phyloP scores from a whole-genome alignment of 1,284 basidiomycete species.

The Rhizoctonia solani region DNA sequence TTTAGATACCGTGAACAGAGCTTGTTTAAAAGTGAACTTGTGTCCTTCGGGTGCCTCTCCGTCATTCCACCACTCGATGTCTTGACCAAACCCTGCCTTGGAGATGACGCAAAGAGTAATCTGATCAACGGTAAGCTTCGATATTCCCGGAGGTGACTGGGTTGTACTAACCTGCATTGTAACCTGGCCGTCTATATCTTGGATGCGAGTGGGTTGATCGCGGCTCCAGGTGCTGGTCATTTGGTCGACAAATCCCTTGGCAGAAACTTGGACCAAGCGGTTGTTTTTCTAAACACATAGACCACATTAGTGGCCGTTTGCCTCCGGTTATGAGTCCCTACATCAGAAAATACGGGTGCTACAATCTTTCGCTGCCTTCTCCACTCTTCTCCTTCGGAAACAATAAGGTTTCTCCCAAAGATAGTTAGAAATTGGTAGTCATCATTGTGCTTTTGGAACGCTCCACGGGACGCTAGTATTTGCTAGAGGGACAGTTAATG shows the following conservation, averaged over 20 bases:
- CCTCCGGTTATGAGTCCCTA: background rate
- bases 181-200: background rate
- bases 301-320: background rate
- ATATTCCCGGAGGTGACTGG: background rate
- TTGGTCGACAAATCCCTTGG: background rate
- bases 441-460: background rate
- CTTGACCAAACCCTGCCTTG: constrained; percentile 37
- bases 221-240: background rate
- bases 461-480: constrained; percentile 1
- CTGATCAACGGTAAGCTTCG: constrained; percentile 47
- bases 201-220: background rate
- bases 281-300: constrained; percentile 6
- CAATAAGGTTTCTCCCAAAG: constrained; percentile 32
- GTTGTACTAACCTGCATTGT: background rate
- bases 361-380: constrained; percentile 29
- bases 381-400: constrained; percentile 28
- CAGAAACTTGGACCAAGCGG: background rate
- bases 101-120: constrained; percentile 34
- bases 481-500: background rate
- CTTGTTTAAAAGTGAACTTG: constrained; percentile 59
- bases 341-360: constrained; percentile 33
- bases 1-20: constrained; percentile 54
- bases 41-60: constrained; percentile 52
- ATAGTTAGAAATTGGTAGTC: constrained; percentile 8
- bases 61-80: constrained; percentile 42